Evolutionary conservation across 2,329 filamentous ascomycete species (phyloP).

Genomic region (Furcasterigmium sp.): DNA sequence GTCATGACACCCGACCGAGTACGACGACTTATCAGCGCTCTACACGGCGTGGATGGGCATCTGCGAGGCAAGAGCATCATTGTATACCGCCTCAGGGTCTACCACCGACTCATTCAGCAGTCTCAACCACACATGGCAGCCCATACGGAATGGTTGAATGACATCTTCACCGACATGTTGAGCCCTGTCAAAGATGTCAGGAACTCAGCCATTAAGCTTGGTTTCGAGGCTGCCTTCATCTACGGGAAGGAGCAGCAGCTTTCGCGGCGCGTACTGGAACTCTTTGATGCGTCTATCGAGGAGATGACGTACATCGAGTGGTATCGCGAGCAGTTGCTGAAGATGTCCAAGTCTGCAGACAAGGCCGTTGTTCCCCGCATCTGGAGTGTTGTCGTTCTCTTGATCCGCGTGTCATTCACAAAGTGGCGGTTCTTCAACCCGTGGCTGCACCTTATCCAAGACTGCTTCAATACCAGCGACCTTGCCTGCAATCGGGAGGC

Average conservation of each 20-base stretch:
- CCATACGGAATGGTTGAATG: constrained; percentile 73
- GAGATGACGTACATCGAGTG: constrained; percentile 63
- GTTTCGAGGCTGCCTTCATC: constrained; percentile 62
- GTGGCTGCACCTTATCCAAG: constrained; percentile 76
- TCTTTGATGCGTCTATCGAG: constrained; percentile 54
- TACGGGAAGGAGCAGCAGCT: constrained; percentile 66
- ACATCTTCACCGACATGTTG: constrained; percentile 77
- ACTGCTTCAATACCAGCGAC: constrained; percentile 78
- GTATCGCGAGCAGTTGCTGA: constrained; percentile 60
- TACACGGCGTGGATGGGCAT: constrained; percentile 69
- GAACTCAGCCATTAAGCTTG: constrained; percentile 66
- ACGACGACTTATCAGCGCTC: constrained; percentile 61
- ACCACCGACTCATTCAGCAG: constrained; percentile 70
- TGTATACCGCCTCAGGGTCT: constrained; percentile 71
- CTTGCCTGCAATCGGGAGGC: constrained; percentile 64
- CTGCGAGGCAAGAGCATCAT: constrained; percentile 77
- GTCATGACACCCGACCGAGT: constrained; percentile 70
- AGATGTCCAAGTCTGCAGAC: constrained; percentile 55
- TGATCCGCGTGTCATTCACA: constrained; percentile 61
- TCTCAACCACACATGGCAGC: constrained; percentile 64
- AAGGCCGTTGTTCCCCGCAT: constrained; percentile 73
- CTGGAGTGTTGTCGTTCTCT: constrained; percentile 78
- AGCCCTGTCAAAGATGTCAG: constrained; percentile 74
- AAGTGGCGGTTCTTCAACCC: constrained; percentile 69
- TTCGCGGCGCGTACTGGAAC: constrained; percentile 59